These are phyloP conservation scores for Candida glucosophila DNA, from an alignment of 1,139 yeast species.

Conservation along the genomic window DNA sequence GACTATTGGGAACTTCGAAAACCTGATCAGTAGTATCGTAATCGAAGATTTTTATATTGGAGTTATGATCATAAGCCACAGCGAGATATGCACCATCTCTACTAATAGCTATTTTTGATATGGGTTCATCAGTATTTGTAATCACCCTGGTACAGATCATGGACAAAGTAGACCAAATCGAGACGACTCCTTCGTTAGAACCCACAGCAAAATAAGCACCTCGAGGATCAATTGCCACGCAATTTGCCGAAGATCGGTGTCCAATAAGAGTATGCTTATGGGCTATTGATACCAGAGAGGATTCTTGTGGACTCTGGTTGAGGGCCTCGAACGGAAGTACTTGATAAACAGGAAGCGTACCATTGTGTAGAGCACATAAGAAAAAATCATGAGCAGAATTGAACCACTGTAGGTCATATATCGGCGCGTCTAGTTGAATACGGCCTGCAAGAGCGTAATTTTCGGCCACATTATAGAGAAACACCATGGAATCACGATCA, in stretches of 20 bases:
- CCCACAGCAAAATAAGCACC: constrained; percentile 53
- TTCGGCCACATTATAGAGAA: constrained; percentile 17
- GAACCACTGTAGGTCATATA: constrained; percentile 34
- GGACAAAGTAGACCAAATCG: constrained; percentile 46
- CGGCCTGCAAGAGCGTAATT: constrained; percentile 20
- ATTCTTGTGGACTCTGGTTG: constrained; percentile 35
- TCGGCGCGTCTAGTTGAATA: constrained; percentile 14
- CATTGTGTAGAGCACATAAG: constrained; percentile 31
- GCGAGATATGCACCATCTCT: constrained; percentile 39
- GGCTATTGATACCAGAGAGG: constrained; percentile 41
- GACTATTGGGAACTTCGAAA: constrained; percentile 29
- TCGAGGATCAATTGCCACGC: constrained; percentile 47
- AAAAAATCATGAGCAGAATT: constrained; percentile 21
- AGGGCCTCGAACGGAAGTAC: constrained; percentile 10
- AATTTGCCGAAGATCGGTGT: constrained; percentile 47
- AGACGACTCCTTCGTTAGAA: constrained; percentile 63
- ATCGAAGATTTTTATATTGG: constrained; percentile 32
- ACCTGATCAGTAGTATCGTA: constrained; percentile 19
- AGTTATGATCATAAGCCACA: constrained; percentile 35
- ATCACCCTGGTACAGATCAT: constrained; percentile 39
- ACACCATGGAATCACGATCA: constrained; percentile 27
- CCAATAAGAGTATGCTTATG: constrained; percentile 28
- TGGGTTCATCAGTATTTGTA: constrained; percentile 41
- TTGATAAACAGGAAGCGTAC: constrained; percentile 22
- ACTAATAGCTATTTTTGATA: constrained; percentile 34